Percentiles rank a stretch among this genome's conserved stretches.
These are phyloP conservation scores for Didymella arachidicola DNA, from an alignment of 2,329 filamentous ascomycete genomes.

Conservation along the genomic window DNA sequence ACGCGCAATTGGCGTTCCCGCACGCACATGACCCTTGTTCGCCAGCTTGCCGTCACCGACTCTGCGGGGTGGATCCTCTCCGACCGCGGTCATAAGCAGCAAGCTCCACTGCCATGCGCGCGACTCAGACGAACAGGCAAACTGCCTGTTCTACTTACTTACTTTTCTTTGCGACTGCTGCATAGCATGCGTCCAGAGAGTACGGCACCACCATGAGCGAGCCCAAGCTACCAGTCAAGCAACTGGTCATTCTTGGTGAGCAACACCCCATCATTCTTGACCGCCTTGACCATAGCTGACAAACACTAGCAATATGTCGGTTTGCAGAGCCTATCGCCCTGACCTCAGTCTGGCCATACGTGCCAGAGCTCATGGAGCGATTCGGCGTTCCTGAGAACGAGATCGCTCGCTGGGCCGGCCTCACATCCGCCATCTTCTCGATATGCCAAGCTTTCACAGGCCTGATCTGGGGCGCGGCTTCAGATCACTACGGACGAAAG, in stretches of 20 bases:
- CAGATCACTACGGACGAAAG: slow-evolving; percentile 83
- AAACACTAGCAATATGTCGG: slow-evolving; percentile 80
- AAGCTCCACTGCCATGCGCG: slow-evolving; percentile 16
- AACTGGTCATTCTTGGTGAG: slow-evolving; percentile 51
- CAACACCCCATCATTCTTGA: neutral
- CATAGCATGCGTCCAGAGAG: slow-evolving; percentile 18
- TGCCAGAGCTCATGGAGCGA: slow-evolving; percentile 66
- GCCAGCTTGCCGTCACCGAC: slow-evolving; percentile 25
- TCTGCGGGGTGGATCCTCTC: slow-evolving; percentile 24
- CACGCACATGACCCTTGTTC: slow-evolving; percentile 19
- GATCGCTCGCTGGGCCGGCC: slow-evolving; percentile 74
- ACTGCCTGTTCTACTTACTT: neutral
- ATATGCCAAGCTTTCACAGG: slow-evolving; percentile 79
- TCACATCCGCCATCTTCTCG: slow-evolving; percentile 86
- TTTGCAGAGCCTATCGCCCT: slow-evolving; percentile 92
- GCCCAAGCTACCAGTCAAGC: slow-evolving; percentile 50
- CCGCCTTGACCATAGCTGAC: slow-evolving; percentile 12
- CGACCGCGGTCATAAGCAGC: slow-evolving; percentile 9
- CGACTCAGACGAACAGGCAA: slow-evolving; percentile 11
- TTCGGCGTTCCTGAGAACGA: slow-evolving; percentile 52
- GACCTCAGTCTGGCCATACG: slow-evolving; percentile 92
- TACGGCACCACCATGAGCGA: slow-evolving; percentile 44
- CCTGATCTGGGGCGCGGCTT: slow-evolving; percentile 86
- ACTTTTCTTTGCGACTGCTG: neutral
- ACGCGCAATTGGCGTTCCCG: slow-evolving; percentile 18